Base-by-base conservation (phyloP, 768 basidiomycete genomes). In the Trametes maxima region DNA sequence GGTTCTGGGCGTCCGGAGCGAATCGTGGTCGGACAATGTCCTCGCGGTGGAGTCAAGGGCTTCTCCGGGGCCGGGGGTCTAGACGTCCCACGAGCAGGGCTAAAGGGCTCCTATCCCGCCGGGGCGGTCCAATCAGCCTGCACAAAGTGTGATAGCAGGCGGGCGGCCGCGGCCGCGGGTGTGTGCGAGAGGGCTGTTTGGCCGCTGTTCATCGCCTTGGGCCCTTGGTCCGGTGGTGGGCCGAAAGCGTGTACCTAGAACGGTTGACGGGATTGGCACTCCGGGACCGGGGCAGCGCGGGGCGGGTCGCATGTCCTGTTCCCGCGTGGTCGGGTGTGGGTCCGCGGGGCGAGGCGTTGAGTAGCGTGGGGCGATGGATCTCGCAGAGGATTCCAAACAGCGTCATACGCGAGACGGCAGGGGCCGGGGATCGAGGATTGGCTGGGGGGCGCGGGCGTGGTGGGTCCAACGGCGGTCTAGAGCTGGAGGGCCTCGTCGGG, bases 241-340 rank as follows among this genome's bases (percentile, higher is more conserved):
- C 25, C 49, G 33, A 49, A 50, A 11, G 39, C 33, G 22, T 17
- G 35, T 19, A 40, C 45, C 43, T 49, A 43, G 39, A 39, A 21
- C 39, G 19, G 19, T 12, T 36, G 33, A 37, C 40, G 57, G 57
- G 48, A 37, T 39, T 40, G 45, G 24, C 11, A 12, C 16, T 25
- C 57, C 57, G 48, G 57, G 47, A 19, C 57, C 57, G 57, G 24
- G 39, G n/a, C 12, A 17, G 55, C 55, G 45, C 35, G 46, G n/a
- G 11, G 46, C 46, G 47, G 46, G 54, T 57, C 56, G 48, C 56
- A 47, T 49, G 56, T 33, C 56, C 46, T 12, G 14, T 14, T 33
- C 8, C 28, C 28, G 28, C 28, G 8, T 33, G 28, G 28, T 48
- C 37, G 56, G 47, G 56, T 28, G 45, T 40, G 37, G 47, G 13